Evolutionary conservation across 2,329 filamentous ascomycete genomes (phyloP).

Genomic region (Penicillium palitans): DNA sequence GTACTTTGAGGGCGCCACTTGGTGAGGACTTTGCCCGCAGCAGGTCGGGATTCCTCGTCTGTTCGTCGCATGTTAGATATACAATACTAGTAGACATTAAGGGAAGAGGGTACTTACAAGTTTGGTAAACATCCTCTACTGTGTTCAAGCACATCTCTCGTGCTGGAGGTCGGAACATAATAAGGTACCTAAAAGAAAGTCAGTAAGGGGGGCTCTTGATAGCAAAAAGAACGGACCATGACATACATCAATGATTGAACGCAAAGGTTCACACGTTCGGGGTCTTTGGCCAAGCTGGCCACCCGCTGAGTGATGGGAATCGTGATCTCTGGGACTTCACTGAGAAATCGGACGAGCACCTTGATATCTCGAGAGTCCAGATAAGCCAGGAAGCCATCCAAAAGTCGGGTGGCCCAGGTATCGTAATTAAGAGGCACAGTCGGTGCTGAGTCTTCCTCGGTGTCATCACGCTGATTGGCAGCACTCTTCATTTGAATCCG

Average conservation of each 20-base stretch:
- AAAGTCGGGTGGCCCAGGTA: conserved; percentile 73
- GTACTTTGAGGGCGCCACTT: conserved; percentile 56
- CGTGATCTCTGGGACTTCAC: conserved; percentile 82
- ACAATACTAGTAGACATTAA: neutral
- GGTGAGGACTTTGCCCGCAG: conserved; percentile 54
- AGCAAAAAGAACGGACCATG: neutral
- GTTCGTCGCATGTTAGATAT: conserved; percentile 10
- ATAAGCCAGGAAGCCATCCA: conserved; percentile 87
- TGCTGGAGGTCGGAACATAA: conserved; percentile 61
- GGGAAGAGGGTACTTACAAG: conserved; percentile 42
- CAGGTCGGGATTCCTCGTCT: conserved; percentile 50
- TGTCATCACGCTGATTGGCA: conserved; percentile 44
- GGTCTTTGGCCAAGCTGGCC: conserved; percentile 62
- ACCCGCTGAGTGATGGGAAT: conserved; percentile 71
- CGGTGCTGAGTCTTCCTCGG: conserved; percentile 48
- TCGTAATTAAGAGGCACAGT: conserved; percentile 64
- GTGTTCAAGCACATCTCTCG: conserved; percentile 59
- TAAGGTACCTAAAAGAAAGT: conserved; percentile 48
- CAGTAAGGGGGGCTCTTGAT: conserved; percentile 8
- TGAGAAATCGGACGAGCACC: conserved; percentile 83
- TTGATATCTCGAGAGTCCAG: conserved; percentile 83
- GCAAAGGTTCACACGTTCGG: conserved; percentile 61
- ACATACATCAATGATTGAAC: conserved; percentile 58
- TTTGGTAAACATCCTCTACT: conserved; percentile 59
- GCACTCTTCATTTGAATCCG: conserved; percentile 54